phyloP scores from a whole-genome alignment of 2,329 filamentous ascomycete species.

The Mariannaea sp. region DNA sequence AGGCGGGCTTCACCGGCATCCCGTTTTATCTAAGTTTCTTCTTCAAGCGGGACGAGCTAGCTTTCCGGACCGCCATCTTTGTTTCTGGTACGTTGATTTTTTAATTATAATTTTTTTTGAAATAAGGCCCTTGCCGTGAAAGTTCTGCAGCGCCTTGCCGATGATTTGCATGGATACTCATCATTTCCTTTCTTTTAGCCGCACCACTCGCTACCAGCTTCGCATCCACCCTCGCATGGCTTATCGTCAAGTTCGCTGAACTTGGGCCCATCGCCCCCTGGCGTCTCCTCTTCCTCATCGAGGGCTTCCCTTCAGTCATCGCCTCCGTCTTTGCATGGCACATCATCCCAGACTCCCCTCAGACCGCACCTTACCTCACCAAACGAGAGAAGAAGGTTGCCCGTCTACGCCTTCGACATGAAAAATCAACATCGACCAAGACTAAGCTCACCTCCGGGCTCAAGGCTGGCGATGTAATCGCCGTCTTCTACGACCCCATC shows the following conservation, averaged over 20 bases:
- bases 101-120: too few relatives aligned
- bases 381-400: constrained; percentile 71
- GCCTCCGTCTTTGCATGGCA: constrained; percentile 75
- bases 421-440: constrained; percentile 41
- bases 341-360: constrained; percentile 76
- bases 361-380: constrained; percentile 66
- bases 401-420: constrained; percentile 65
- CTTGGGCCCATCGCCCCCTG: constrained; percentile 75
- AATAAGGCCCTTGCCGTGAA: too few relatives aligned
- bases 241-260: constrained; percentile 72
- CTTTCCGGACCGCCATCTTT: constrained; percentile 83
- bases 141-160: too few relatives aligned
- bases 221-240: constrained; percentile 78
- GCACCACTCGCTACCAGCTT: constrained; percentile 79
- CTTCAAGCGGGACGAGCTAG: constrained; percentile 72
- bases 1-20: constrained; percentile 68
- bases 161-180: constrained; percentile 40
- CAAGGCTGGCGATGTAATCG: constrained; percentile 59
- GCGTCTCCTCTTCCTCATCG: constrained; percentile 82
- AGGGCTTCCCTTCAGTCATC: constrained; percentile 83
- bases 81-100: constrained; percentile 67
- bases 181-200: too few relatives aligned
- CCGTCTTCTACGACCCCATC: constrained; percentile 45
- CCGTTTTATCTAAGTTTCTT: constrained; percentile 70
- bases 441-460: constrained; percentile 46